phyloP scores from a whole-genome alignment of 441 rosid genomes.

The Capsella rubella region DNA sequence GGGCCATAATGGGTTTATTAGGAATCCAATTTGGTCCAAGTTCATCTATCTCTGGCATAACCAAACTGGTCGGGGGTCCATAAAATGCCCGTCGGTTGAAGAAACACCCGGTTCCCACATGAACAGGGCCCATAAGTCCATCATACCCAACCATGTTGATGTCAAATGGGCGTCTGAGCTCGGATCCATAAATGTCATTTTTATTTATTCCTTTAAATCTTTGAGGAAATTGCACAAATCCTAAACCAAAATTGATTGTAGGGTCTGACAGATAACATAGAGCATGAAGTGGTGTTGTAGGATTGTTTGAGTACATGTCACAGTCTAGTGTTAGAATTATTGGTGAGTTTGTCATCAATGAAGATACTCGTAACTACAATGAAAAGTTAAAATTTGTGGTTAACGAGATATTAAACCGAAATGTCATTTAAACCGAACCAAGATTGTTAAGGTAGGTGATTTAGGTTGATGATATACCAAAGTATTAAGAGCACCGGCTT shows the following conservation, averaged over 20 bases:
- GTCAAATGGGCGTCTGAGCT: background rate
- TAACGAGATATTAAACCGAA: too few relatives aligned
- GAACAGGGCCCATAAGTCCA: background rate
- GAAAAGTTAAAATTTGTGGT: background rate
- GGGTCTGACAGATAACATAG: background rate
- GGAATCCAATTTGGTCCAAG: background rate
- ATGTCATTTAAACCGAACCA: too few relatives aligned
- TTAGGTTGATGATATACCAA: slow-evolving; percentile 46
- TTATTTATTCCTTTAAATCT: background rate
- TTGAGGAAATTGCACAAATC: background rate
- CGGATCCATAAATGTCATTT: background rate
- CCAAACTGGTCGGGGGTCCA: background rate
- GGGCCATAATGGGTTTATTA: background rate
- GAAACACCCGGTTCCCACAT: background rate
- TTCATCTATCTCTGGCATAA: background rate
- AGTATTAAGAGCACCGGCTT: slow-evolving; percentile 85
- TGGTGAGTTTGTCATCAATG: background rate
- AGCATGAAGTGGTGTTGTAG: background rate
- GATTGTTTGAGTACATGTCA: background rate
- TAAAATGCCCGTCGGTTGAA: background rate
- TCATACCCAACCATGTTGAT: background rate
- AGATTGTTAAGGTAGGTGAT: too few relatives aligned
- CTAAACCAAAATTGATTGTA: background rate
- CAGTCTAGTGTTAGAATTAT: background rate
- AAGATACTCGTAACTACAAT: background rate